Evolutionary conservation across 2,329 filamentous ascomycete species (phyloP).

Genomic region (Knufia fluminis): DNA sequence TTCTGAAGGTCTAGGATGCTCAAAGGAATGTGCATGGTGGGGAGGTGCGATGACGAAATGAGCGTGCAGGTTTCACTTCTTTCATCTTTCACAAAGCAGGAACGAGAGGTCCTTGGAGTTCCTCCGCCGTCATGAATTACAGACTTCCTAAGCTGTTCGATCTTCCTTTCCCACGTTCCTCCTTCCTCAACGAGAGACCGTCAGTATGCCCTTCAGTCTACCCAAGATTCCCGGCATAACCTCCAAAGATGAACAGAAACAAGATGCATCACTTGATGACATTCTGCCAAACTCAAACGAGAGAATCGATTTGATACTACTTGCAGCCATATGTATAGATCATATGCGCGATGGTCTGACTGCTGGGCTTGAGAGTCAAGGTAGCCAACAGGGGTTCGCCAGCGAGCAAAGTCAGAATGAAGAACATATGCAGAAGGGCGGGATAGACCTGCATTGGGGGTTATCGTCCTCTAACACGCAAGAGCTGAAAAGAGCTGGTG

Average conservation of each 20-base stretch:
- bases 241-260: not conserved
- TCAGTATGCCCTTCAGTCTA: conserved; percentile 2
- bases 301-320: conserved; percentile 1
- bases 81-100: no score
- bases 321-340: conserved; percentile 1
- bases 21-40: no score
- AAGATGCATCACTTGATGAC: conserved; percentile 4
- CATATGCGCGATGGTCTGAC: conserved; percentile 1
- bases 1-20: no score
- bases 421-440: not conserved
- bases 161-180: no score
- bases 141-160: not conserved
- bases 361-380: not conserved
- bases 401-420: not conserved
- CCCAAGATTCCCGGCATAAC: not conserved
- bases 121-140: not conserved
- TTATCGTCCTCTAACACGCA: not conserved
- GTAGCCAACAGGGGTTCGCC: not conserved
- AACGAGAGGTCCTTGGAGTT: not conserved
- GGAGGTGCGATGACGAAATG: no score
- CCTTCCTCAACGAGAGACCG: not conserved
- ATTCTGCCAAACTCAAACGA: conserved; percentile 1
- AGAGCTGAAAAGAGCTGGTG: conserved; percentile 53
- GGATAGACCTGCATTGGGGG: not conserved
- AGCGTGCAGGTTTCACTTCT: no score